These are phyloP conservation scores for Geotrichum aggregatum DNA, from an alignment of 1,139 yeast genomes.

Conservation along the genomic window DNA sequence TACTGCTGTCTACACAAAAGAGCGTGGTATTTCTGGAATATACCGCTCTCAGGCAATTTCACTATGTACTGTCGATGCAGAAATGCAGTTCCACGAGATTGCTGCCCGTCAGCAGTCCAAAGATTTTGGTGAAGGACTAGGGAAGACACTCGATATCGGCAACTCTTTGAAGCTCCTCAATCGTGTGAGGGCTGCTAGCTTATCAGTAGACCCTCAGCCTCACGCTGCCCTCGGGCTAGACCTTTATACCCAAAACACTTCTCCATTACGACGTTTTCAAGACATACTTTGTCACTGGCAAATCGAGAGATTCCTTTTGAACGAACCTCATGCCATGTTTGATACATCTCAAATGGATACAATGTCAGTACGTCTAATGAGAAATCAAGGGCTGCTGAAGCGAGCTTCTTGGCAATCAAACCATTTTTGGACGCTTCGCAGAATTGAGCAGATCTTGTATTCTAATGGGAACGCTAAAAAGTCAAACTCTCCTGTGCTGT, in stretches of 20 bases:
- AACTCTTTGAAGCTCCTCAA: conserved; percentile 23
- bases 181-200: conserved; percentile 43
- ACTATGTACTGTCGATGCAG: conserved; percentile 22
- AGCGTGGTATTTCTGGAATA: conserved; percentile 53
- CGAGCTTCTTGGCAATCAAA: conserved; percentile 17
- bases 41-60: conserved; percentile 50
- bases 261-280: conserved; percentile 83
- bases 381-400: conserved; percentile 18
- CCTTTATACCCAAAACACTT: conserved; percentile 71
- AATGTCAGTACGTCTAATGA: conserved; percentile 16
- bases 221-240: conserved; percentile 67
- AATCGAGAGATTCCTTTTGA: conserved; percentile 44
- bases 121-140: conserved; percentile 23
- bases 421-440: conserved; percentile 17
- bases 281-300: conserved; percentile 81
- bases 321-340: conserved; percentile 12
- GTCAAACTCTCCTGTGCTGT: not conserved
- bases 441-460: conserved; percentile 4
- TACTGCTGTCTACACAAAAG: conserved; percentile 51
- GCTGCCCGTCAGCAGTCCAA: conserved; percentile 26
- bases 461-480: not conserved
- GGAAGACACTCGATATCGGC: conserved; percentile 8
- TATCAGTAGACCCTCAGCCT: conserved; percentile 41
- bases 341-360: conserved; percentile 18
- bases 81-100: conserved; percentile 17